Base-by-base conservation (phyloP, 2,329 filamentous ascomycete species). In the Xylariales sp. region DNA sequence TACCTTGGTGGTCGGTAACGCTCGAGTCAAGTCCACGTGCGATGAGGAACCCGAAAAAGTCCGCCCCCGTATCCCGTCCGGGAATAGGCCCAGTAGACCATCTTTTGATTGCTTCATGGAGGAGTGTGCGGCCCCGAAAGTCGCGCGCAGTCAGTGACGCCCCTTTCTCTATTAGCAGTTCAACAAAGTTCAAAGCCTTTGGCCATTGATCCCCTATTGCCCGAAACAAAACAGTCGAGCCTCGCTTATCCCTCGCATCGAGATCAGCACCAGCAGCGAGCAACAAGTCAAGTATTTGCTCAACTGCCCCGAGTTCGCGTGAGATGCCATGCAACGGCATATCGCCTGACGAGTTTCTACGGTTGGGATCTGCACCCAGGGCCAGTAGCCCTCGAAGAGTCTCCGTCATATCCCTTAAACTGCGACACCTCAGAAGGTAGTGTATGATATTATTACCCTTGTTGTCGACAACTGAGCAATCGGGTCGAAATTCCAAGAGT, bases 231-330 rank as follows among this genome's bases (percentile, higher is more conserved):
- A 64, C 3, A 10, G 53, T 64, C 36, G 61, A 9, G 32, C 61
- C 61, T 56, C 23, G 3, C 53, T 28, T 64, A 23, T 57, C 45
- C 45, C 50, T 28, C n/a, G 28, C 53, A 23, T 64, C 52, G 3
- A 64, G 3, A 54, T 64, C 62, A 54, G 23, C 54, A 39, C 62
- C 62, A 45, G 62, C 62, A 53, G 45, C 48, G 3, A 64, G 54
- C 9, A 64, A 14, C 10, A 64, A 46, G 49, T 65, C 63, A 8
- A 65, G 41, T n/a, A 34, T 34, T 18, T 65, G 73, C 23, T 23
- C 23, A 23, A 23, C 23, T 23, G 23, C 23, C 23, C 23, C 23
- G 23, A 23, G 14, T 64, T 45, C 12, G 53, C 34, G 23, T 14
- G 3, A 4, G 5, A 64, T 18, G 36, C 0, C 18, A n/a, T 64